Base-by-base conservation (phyloP, 2,329 filamentous ascomycete genomes). In the Xylaria sp. region DNA sequence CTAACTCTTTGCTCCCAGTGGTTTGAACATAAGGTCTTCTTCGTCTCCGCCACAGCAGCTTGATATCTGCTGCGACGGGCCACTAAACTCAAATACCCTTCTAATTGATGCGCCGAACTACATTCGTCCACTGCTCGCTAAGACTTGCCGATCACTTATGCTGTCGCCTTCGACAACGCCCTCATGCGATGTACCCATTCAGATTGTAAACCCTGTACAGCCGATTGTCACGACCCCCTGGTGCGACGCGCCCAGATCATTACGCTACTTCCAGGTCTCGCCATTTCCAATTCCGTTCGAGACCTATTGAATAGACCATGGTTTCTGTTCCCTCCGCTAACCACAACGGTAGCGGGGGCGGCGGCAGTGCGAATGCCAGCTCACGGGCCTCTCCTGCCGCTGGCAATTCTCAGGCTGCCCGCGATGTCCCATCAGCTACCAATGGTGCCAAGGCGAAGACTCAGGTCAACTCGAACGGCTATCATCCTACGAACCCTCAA, bases 401-500 rank as follows among this genome's bases (percentile, higher is more conserved):
- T 52, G 81, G 81, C 62, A 71, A 80, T 15, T 72, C 80, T 34
- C 76, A 76, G 64, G 64, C 74, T 54, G 69, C 79, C 15, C 78
- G 73, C 71, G 77, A 80, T 69, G 74, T 79, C 55, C 75, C 80
- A 23, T 79, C 82, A 32, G 46, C 74, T 10, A 69, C 77, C 46
- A 78, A 74, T 69, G 74, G 74, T 59, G 69, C 74, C 50, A 87
- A 87, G 72, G 76, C 84, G n/a, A 88, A 87, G 74, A 77, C 81
- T n/a, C 85, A 85, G 70, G 80, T 86, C 75, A 85, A 85, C 76
- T 82, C 85, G 58, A 88, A 88, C 75, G 85, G 85, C 70, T 85
- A 86, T 66, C 84, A 87, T 71, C 83, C 85, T 10, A 74, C 82
- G 41, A 88, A 87, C 68, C 79, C 84, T 3, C 84, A 85, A 59